A percentile compares a stretch with the other conserved stretches of the same genome.
phyloP scores from a whole-genome alignment of 805 yeast genomes.

The Middelhovenomyces tepae region DNA sequence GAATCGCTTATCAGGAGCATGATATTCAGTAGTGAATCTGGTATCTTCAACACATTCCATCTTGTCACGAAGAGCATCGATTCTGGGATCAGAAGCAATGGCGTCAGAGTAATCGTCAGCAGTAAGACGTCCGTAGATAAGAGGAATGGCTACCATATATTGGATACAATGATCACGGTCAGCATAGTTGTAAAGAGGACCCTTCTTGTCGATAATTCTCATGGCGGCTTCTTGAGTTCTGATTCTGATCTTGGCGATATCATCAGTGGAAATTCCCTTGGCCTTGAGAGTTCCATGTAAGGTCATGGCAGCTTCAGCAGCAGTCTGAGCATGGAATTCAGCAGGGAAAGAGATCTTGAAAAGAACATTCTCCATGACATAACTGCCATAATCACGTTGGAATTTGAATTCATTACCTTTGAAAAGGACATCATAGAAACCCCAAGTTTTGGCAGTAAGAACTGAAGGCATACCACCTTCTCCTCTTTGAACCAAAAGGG shows the following conservation, averaged over 20 bases:
- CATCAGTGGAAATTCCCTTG: slow-evolving; percentile 38
- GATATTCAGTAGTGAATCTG: slow-evolving; percentile 43
- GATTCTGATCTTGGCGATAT: slow-evolving; percentile 41
- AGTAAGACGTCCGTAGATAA: slow-evolving; percentile 45
- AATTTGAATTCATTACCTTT: slow-evolving; percentile 43
- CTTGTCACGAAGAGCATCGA: slow-evolving; percentile 44
- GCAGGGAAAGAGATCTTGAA: slow-evolving; percentile 59
- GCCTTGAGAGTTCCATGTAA: slow-evolving; percentile 31
- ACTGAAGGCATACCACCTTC: slow-evolving; percentile 51
- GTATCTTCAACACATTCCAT: slow-evolving; percentile 46
- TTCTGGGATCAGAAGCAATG: slow-evolving; percentile 42
- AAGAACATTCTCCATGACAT: slow-evolving; percentile 54
- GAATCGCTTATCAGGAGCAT: slow-evolving; percentile 47
- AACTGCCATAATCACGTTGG: slow-evolving; percentile 46
- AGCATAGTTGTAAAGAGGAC: slow-evolving; percentile 54
- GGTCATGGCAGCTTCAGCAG: slow-evolving; percentile 49
- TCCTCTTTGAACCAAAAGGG: slow-evolving; percentile 43
- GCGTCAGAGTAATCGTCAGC: slow-evolving; percentile 50
- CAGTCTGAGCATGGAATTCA: slow-evolving; percentile 59
- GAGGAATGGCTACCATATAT: slow-evolving; percentile 52
- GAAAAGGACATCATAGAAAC: slow-evolving; percentile 54
- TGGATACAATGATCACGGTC: slow-evolving; percentile 60
- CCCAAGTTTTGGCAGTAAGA: slow-evolving; percentile 51
- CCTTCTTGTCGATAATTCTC: slow-evolving; percentile 50
- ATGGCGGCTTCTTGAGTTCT: slow-evolving; percentile 55